phyloP scores from a whole-genome alignment of 2,329 filamentous ascomycete genomes.

The Alternaria triticina region DNA sequence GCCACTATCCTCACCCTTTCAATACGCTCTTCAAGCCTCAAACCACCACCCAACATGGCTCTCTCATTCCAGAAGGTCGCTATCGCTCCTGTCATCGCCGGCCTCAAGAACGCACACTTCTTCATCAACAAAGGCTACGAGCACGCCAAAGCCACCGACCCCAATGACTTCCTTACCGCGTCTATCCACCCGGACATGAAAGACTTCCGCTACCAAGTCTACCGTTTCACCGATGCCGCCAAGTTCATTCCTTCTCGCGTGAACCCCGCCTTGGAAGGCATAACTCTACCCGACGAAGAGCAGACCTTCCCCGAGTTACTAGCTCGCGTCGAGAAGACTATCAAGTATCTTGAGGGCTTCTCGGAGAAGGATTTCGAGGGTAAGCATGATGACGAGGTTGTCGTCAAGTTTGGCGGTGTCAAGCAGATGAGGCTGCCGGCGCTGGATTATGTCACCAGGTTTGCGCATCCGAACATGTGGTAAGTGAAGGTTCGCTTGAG shows the following conservation, averaged over 20 bases:
- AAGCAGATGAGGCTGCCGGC: conserved; percentile 52
- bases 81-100: conserved; percentile 52
- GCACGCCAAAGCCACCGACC: conserved; percentile 47
- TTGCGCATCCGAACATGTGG: conserved; percentile 65
- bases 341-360: conserved; percentile 55
- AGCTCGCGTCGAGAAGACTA: conserved; percentile 55
- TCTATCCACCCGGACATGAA: conserved; percentile 59
- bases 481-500: conserved; percentile 1
- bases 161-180: conserved; percentile 49
- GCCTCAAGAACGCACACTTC: conserved; percentile 51
- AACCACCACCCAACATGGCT: conserved; percentile 19
- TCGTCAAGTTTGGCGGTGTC: conserved; percentile 35
- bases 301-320: conserved; percentile 59
- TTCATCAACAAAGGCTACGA: conserved; percentile 55
- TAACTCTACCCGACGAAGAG: conserved; percentile 52
- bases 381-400: conserved; percentile 50
- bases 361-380: conserved; percentile 53
- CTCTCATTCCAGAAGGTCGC: conserved; percentile 43
- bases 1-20: not conserved
- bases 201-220: conserved; percentile 58
- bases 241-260: conserved; percentile 51
- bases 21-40: not conserved
- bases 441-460: conserved; percentile 56
- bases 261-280: conserved; percentile 40
- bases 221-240: conserved; percentile 51